phyloP scores from a whole-genome alignment of 352 stramenopile species.

The Phytophthora idaei region DNA sequence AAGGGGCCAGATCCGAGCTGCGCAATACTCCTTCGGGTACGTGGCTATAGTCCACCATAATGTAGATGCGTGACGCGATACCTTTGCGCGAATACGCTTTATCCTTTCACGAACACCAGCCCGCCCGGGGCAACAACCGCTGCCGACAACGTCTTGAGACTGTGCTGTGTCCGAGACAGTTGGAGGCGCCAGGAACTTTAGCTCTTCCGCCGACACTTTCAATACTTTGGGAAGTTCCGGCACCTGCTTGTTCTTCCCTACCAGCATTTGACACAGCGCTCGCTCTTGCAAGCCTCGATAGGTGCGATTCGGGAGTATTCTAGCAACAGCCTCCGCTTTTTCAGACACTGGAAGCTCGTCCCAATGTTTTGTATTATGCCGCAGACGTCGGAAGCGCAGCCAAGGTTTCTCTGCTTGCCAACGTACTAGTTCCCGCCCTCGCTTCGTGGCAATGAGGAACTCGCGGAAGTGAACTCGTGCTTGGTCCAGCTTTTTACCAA shows the following conservation, averaged over 20 bases:
- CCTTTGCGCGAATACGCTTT: not conserved
- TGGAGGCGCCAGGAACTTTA: conserved; percentile 13
- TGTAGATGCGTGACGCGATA: conserved; percentile 9
- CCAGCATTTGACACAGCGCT: conserved; percentile 34
- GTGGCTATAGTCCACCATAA: conserved; percentile 24
- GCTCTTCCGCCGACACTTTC: conserved; percentile 9
- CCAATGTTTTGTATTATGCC: conserved; percentile 13
- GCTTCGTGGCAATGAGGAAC: conserved; percentile 25
- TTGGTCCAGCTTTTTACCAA: conserved; percentile 11
- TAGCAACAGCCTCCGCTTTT: conserved; percentile 4
- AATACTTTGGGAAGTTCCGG: conserved; percentile 13
- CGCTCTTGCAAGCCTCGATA: conserved; percentile 21
- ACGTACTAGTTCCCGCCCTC: conserved; percentile 24
- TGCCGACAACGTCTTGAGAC: not conserved
- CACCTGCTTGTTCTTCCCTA: conserved; percentile 13
- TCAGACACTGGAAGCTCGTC: conserved; percentile 9
- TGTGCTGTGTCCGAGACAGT: not conserved
- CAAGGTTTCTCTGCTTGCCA: conserved; percentile 37
- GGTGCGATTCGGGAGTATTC: conserved; percentile 10
- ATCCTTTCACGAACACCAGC: conserved; percentile 3
- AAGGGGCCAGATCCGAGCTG: conserved; percentile 14
- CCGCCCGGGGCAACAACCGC: conserved; percentile 20
- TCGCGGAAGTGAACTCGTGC: conserved; percentile 11
- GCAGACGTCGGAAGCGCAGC: conserved; percentile 31
- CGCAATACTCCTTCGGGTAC: conserved; percentile 27